Percentiles rank a stretch among this genome's conserved stretches.
phyloP scores from a whole-genome alignment of 805 yeast species.

The Brettanomyces nanus region DNA sequence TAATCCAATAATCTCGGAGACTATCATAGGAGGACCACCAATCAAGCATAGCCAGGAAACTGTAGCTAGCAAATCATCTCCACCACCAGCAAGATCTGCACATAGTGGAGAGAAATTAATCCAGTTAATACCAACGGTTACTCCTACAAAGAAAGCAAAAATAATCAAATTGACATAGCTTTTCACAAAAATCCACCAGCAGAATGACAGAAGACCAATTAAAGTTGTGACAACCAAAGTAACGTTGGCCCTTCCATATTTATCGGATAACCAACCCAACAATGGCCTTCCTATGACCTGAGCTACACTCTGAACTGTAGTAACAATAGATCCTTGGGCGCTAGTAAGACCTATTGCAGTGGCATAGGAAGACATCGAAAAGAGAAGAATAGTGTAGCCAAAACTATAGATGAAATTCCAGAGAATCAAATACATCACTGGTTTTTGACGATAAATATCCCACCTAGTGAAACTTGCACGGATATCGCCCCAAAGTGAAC shows the following conservation, averaged over 20 bases:
- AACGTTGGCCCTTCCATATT: conserved; percentile 38
- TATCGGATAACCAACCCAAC: conserved; percentile 39
- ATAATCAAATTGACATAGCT: conserved; percentile 34
- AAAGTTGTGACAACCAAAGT: conserved; percentile 30
- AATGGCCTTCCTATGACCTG: conserved; percentile 45
- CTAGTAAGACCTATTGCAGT: conserved; percentile 38
- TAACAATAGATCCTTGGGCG: conserved; percentile 38
- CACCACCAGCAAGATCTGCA: conserved; percentile 28
- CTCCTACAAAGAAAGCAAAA: conserved; percentile 37
- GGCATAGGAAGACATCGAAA: conserved; percentile 41
- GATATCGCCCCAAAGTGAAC: conserved; percentile 15
- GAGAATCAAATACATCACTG: conserved; percentile 16
- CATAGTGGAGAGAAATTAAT: conserved; percentile 28
- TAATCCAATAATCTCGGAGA: conserved; percentile 28
- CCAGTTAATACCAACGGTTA: conserved; percentile 38
- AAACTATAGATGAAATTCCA: conserved; percentile 23
- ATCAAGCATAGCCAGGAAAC: conserved; percentile 19
- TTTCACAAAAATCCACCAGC: conserved; percentile 41
- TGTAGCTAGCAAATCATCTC: conserved; percentile 22
- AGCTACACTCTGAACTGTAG: conserved; percentile 38
- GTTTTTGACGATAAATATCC: conserved; percentile 12
- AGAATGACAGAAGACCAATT: conserved; percentile 31
- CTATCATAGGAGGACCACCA: conserved; percentile 24
- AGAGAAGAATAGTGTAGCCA: conserved; percentile 31
- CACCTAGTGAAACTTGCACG: conserved; percentile 9